Base-by-base conservation (phyloP, 2,329 filamentous ascomycete species). In the Orbilia oligospora region DNA sequence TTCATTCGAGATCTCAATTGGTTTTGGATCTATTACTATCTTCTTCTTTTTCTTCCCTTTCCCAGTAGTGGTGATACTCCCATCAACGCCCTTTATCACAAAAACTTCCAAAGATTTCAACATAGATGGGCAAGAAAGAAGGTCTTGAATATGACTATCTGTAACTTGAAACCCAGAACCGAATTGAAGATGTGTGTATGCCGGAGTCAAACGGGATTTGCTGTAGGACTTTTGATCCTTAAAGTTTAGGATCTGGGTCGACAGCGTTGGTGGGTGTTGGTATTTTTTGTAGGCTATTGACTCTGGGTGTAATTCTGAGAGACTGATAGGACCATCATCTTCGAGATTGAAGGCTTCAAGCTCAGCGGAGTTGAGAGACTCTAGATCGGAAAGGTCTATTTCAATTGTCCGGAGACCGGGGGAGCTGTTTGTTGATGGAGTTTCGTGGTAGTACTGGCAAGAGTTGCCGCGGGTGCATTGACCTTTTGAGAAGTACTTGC, bases 51-150 rank as follows among this genome's bases (percentile, higher is more conserved):
- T 55, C 16, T 55, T 68, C 0, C 67, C 61, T 46, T 65, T 78
- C 5, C 67, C 66, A 10, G 33, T 61, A 30, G 41, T 36, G 1
- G 48, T 36, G 3, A 38, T 64, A 6, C 41, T 44, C 5, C 33
- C 55, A 18, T 78, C 75, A 6, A 72, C 38, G 1, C 75, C 68
- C 33, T 72, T 78, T 53, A 78, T 71, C 3, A 78, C 71, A 30
- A 78, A 44, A n/a, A 78, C 46, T 49, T 78, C 73, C 16, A 78
- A 68, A 12, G 20, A 38, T 10, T 18, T 6, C 14, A 78, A 58
- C 53, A 72, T 44, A 3, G 46, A 33, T 5, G 67, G 63, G 22
- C 30, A 22, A 12, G 44, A 24, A 0, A 78, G 36, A 14, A 78
- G 44, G 48, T 78, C 68, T n/a, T 49, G 33, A 24, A 72, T 68